Evolutionary conservation across 2,329 filamentous ascomycete genomes (phyloP), one percentile per base, ranked within the genome.

Genomic region (Diaporthe ampelina): DNA sequence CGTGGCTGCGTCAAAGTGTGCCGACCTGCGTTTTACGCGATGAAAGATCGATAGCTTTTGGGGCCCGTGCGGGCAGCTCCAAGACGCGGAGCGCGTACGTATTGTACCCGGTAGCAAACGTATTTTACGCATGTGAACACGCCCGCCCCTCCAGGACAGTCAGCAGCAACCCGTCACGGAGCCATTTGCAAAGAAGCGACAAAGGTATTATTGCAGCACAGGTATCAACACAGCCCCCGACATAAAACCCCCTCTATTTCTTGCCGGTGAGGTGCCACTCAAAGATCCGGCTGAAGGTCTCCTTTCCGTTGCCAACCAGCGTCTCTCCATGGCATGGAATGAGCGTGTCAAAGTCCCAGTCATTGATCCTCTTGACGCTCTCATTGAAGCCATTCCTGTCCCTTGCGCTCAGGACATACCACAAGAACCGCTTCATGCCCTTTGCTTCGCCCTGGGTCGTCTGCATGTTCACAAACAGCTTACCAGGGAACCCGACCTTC

Each of bases 301-400:
- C 89, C 87, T 97, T 98, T 13, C 90, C 95, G 76, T 86, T 83
- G 2, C 85, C 87, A 82, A 97, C 93, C 77, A 98, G 91, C 21
- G 94, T 92, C 84, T 99, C 97, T 11, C 97, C 97, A 84, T 99
- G 97, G 82, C 96, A 98, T 0, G 96, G 95, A 75, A 99, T 92
- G 68, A 98, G 88, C 52, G 92, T 92, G 77, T 93, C 90, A 81
- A 98, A 98, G 74, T 96, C 93, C 96, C 96, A 99, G 72, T 83
- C 81, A 70, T 91, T 87, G 76, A 98, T 96, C 75, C 88, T 88
- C 78, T 83, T 85, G 54, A 95, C 85, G 78, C 93, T 95, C 76
- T 91, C 87, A 77, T 91, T 92, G 83, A 95, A 97, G 19, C 90
- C 91, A 7, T 83, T 77, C 40, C 94, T 87, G 83, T 98, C 90